phyloP scores from a whole-genome alignment of 1,139 yeast genomes.

The Meyerozyma guilliermondii region DNA sequence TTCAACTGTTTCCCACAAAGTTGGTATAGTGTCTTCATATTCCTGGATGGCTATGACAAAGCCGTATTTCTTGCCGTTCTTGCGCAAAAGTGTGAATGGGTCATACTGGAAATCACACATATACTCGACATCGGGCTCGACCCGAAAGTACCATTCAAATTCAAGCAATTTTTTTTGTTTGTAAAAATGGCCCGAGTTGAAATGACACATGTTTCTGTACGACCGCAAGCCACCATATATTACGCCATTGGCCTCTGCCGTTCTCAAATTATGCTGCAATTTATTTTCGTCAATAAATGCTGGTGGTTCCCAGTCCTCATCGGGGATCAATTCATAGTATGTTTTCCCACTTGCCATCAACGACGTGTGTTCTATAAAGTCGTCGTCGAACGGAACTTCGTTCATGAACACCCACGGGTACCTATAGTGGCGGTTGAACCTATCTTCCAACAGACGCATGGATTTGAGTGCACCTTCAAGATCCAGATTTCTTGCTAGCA shows the following conservation, averaged over 20 bases:
- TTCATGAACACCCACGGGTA: slow-evolving; percentile 46
- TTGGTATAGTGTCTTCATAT: slow-evolving; percentile 51
- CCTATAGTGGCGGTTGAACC: slow-evolving; percentile 40
- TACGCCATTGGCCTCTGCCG: slow-evolving; percentile 20
- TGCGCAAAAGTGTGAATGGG: slow-evolving; percentile 34
- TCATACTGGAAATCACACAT: slow-evolving; percentile 47
- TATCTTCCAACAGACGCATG: slow-evolving; percentile 42
- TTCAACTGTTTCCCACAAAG: slow-evolving; percentile 75
- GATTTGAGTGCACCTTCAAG: slow-evolving; percentile 37
- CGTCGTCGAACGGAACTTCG: slow-evolving; percentile 38
- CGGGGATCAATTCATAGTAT: slow-evolving; percentile 39
- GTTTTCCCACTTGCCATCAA: slow-evolving; percentile 83
- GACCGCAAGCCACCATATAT: slow-evolving; percentile 39
- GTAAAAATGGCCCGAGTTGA: slow-evolving; percentile 43
- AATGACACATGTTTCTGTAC: slow-evolving; percentile 47
- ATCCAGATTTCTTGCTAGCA: slow-evolving; percentile 42
- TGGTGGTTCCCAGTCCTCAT: slow-evolving; percentile 41
- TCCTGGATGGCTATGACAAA: slow-evolving; percentile 42
- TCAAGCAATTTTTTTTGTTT: slow-evolving; percentile 33
- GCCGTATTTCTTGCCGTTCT: slow-evolving; percentile 35
- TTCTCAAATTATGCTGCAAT: slow-evolving; percentile 20
- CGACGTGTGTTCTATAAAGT: slow-evolving; percentile 51
- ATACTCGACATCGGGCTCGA: slow-evolving; percentile 44
- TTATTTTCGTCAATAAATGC: slow-evolving; percentile 27
- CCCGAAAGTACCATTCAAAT: slow-evolving; percentile 43